Conservation (phyloP, 805 yeast genomes). For the Teunomyces stri region DNA sequence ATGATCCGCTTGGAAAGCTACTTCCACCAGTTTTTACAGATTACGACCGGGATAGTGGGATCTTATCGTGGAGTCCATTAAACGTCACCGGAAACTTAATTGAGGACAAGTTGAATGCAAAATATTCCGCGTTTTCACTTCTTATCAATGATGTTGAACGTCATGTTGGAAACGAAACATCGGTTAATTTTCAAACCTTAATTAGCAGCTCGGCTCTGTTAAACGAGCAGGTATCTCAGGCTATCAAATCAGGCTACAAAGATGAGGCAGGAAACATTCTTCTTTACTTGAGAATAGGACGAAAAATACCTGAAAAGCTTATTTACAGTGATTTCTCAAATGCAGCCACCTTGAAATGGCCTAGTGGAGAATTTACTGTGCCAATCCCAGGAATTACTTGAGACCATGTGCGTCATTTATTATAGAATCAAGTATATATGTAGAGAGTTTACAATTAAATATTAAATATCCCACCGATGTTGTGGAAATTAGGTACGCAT, state of each 20-base stretch:
- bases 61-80: conserved; percentile 36
- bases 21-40: conserved; percentile 50
- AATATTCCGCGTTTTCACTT: conserved; percentile 55
- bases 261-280: conserved; percentile 30
- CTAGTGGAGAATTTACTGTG: conserved; percentile 50
- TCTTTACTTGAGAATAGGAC: conserved; percentile 58
- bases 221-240: conserved; percentile 23
- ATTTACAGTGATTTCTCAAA: conserved; percentile 60
- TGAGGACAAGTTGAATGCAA: conserved; percentile 19
- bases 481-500: too few relatives aligned
- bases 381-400: conserved; percentile 56
- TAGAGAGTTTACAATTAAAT: not conserved
- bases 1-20: conserved; percentile 62
- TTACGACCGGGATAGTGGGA: conserved; percentile 26
- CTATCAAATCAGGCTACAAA: conserved; percentile 23
- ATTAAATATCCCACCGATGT: not conserved
- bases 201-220: conserved; percentile 22
- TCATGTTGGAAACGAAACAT: conserved; percentile 52
- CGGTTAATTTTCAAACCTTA: conserved; percentile 35
- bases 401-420: not conserved
- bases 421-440: not conserved
- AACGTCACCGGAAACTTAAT: conserved; percentile 6
- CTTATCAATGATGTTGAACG: conserved; percentile 78
- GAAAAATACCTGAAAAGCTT: conserved; percentile 39
- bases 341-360: conserved; percentile 61